These are phyloP conservation scores for Talaromyces nanjingensis DNA, from an alignment of 495 filamentous ascomycete genomes.

Conservation along the genomic window DNA sequence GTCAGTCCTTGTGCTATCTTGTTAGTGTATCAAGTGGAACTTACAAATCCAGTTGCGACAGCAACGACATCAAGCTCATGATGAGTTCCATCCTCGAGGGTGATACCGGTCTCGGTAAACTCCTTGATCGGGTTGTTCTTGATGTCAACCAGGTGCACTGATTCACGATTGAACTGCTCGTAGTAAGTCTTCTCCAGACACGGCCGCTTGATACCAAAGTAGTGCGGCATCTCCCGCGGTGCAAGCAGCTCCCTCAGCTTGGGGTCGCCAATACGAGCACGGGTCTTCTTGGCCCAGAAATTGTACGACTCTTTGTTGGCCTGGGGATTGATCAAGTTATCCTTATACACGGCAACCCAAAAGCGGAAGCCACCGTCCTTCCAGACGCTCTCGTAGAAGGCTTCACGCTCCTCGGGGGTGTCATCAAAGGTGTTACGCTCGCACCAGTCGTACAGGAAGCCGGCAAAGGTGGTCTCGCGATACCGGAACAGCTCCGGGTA, in stretches of 20 bases:
- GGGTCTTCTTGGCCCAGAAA: slow-evolving; percentile 30
- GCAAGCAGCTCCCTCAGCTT: slow-evolving; percentile 39
- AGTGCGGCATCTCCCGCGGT: slow-evolving; percentile 37
- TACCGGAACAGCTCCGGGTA: slow-evolving; percentile 37
- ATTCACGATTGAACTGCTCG: slow-evolving; percentile 25
- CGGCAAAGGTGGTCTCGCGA: slow-evolving; percentile 13
- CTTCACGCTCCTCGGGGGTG: slow-evolving; percentile 32
- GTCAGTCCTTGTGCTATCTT: neutral
- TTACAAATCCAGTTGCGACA: slow-evolving; percentile 46
- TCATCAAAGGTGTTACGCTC: slow-evolving; percentile 36
- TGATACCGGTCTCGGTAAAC: slow-evolving; percentile 23
- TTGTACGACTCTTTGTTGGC: slow-evolving; percentile 22
- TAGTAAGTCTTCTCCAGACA: slow-evolving; percentile 28
- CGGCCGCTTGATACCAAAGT: slow-evolving; percentile 42
- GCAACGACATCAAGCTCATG: slow-evolving; percentile 46
- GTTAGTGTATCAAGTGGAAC: neutral
- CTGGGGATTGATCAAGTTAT: slow-evolving; percentile 17
- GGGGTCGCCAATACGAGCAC: slow-evolving; percentile 39
- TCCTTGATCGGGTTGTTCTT: slow-evolving; percentile 20
- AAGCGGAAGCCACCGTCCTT: slow-evolving; percentile 26
- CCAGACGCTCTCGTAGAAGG: slow-evolving; percentile 29
- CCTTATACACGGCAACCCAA: slow-evolving; percentile 23
- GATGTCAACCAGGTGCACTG: slow-evolving; percentile 28
- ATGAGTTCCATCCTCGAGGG: slow-evolving; percentile 28
- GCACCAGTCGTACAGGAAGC: slow-evolving; percentile 26